These are phyloP conservation scores for Plenodomus lindquistii DNA, from an alignment of 2,329 filamentous ascomycete genomes.

Conservation along the genomic window DNA sequence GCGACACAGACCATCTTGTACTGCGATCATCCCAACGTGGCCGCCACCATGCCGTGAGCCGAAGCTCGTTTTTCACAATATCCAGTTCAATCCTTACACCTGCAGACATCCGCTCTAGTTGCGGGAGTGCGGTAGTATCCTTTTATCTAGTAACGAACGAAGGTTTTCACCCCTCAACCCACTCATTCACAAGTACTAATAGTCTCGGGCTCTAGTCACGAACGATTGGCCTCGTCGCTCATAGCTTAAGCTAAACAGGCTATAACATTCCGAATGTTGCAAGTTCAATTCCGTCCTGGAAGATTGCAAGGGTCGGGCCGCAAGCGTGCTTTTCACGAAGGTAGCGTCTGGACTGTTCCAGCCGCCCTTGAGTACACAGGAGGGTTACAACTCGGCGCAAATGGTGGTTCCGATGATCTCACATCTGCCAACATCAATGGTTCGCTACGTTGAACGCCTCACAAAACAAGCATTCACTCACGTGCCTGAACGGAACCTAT, in stretches of 20 bases:
- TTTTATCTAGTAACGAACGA: neutral
- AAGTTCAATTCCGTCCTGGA: no score
- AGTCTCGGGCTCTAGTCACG: neutral
- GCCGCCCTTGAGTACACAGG: neutral
- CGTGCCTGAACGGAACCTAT: neutral
- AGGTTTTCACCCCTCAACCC: neutral
- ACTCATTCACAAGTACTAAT: neutral
- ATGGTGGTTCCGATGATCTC: no score
- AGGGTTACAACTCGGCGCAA: no score
- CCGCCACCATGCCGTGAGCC: slow-evolving; percentile 1
- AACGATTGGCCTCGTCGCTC: no score
- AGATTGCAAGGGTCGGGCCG: slow-evolving; percentile 1
- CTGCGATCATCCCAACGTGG: slow-evolving; percentile 5
- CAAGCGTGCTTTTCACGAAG: neutral
- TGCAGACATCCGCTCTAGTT: neutral
- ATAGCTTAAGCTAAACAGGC: no score
- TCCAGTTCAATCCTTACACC: neutral
- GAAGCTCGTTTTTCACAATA: neutral
- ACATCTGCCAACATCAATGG: no score
- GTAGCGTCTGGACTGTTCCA: neutral
- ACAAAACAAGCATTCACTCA: no score
- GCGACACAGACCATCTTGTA: no score
- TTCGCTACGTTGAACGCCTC: no score
- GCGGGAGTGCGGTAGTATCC: neutral
- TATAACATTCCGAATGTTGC: no score